These are phyloP conservation scores for Candida smagusa DNA, from an alignment of 1,139 yeast species.

Conservation along the genomic window DNA sequence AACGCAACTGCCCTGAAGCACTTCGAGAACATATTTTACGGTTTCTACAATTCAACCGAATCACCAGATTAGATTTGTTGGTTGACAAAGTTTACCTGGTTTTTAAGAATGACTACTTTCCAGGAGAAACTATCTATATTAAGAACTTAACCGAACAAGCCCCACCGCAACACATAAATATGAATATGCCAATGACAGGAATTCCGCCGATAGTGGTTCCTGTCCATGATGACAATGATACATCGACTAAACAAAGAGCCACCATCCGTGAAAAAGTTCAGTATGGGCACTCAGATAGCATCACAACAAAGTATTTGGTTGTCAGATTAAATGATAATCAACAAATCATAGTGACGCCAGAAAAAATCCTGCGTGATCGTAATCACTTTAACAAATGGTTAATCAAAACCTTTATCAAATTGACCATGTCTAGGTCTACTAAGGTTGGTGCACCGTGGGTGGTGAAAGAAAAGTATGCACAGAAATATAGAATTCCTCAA, in stretches of 20 bases:
- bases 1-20: constrained; percentile 83
- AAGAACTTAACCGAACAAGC: constrained; percentile 20
- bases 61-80: constrained; percentile 79
- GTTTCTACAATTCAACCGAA: constrained; percentile 75
- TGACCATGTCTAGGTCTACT: constrained; percentile 76
- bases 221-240: constrained; percentile 4
- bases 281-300: constrained; percentile 56
- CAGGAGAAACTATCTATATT: constrained; percentile 81
- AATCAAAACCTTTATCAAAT: constrained; percentile 82
- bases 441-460: constrained; percentile 97
- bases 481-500: constrained; percentile 54
- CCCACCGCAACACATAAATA: not conserved
- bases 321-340: constrained; percentile 45
- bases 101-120: constrained; percentile 82
- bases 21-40: constrained; percentile 87
- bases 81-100: constrained; percentile 79
- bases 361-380: constrained; percentile 76
- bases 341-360: constrained; percentile 70
- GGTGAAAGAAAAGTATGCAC: constrained; percentile 74
- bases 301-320: constrained; percentile 60
- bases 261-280: constrained; percentile 46
- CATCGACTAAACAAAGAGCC: constrained; percentile 32
- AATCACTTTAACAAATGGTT: constrained; percentile 86
- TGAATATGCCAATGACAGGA: not conserved
- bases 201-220: not conserved